phyloP scores from a whole-genome alignment of 2,329 filamentous ascomycete species.

The Phoma sp. region DNA sequence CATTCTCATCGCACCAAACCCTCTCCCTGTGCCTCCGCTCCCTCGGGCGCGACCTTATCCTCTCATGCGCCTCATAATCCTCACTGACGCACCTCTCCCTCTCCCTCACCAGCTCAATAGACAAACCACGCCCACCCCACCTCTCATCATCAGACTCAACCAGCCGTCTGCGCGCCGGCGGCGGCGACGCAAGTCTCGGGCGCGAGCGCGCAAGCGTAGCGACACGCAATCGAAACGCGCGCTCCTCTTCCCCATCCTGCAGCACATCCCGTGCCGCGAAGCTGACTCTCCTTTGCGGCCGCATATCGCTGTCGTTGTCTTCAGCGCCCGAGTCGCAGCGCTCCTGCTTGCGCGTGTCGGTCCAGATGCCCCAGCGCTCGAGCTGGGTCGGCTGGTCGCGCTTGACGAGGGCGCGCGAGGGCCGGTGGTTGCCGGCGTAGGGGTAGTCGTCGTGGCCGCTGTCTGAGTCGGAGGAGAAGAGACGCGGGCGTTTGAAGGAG shows the following conservation, averaged over 20 bases:
- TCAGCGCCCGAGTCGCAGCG: constrained; percentile 9
- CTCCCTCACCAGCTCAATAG: constrained; percentile 29
- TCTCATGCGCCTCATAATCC: constrained; percentile 36
- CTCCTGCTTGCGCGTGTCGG: constrained; percentile 4
- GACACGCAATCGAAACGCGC: constrained; percentile 32
- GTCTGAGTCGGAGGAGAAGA: constrained; percentile 33
- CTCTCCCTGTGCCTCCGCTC: constrained; percentile 13
- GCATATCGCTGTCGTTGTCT: constrained; percentile 5
- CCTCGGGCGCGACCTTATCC: constrained; percentile 23
- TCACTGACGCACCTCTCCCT: constrained; percentile 37
- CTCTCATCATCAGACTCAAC: constrained; percentile 5
- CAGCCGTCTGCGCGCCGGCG: constrained; percentile 6
- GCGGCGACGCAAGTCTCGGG: constrained; percentile 1
- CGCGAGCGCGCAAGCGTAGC: constrained; percentile 28
- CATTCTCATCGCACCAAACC: constrained; percentile 20
- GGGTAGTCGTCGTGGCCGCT: constrained; percentile 44
- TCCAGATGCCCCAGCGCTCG: constrained; percentile 44
- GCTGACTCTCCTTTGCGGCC: background rate
- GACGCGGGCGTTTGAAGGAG: constrained; percentile 33
- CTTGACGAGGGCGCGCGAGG: constrained; percentile 35
- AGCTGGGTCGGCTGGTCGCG: constrained; percentile 28
- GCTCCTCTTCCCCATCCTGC: constrained; percentile 21
- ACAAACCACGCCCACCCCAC: constrained; percentile 20
- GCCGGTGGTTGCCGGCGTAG: constrained; percentile 25
- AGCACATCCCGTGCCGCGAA: constrained; percentile 11